These are phyloP conservation scores for Adansonia gregorii DNA, from an alignment of 441 rosid species.

Conservation along the genomic window DNA sequence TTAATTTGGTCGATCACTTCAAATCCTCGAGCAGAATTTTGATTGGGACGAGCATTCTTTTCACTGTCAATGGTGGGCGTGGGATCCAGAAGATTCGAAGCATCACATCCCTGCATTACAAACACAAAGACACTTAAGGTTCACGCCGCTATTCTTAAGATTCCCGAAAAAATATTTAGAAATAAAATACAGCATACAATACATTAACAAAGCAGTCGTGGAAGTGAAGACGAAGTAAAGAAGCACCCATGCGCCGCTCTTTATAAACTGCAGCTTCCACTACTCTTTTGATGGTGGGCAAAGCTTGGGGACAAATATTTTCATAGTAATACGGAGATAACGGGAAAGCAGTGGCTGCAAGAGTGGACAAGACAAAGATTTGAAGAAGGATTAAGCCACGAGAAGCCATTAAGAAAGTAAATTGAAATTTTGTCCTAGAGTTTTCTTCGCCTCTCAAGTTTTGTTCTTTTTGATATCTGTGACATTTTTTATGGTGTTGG, in stretches of 20 bases:
- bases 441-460: too few relatives aligned
- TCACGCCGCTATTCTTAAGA: too few relatives aligned
- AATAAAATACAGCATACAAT: too few relatives aligned
- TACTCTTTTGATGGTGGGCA: neutral
- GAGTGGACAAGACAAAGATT: neutral
- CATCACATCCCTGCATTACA: constrained; percentile 18
- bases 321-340: neutral
- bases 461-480: too few relatives aligned
- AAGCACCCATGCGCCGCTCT: neutral
- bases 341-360: neutral
- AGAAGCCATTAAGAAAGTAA: neutral
- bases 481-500: too few relatives aligned
- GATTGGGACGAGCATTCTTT: neutral
- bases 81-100: neutral
- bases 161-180: too few relatives aligned
- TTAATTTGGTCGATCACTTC: neutral
- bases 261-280: neutral
- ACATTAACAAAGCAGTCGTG: constrained; percentile 9
- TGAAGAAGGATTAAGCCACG: neutral
- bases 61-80: neutral
- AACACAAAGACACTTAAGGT: too few relatives aligned
- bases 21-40: neutral
- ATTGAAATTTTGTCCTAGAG: too few relatives aligned
- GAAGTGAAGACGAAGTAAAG: neutral
- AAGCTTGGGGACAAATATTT: constrained; percentile 1